Conservation (phyloP, 1,284 basidiomycete genomes). For the Microstroma glucosiphilum region DNA sequence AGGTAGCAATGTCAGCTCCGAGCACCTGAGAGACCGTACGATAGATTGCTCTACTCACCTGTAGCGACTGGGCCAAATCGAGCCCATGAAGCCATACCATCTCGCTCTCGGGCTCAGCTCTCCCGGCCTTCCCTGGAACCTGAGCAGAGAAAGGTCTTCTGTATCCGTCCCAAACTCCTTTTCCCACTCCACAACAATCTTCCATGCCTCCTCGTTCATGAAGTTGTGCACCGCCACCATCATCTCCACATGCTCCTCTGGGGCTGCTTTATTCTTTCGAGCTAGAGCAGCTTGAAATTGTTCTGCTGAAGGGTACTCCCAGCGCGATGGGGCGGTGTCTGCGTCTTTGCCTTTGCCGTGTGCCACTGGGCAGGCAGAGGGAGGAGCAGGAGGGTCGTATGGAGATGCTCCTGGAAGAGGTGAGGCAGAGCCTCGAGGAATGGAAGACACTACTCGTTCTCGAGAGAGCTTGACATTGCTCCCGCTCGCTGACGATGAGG, state of each 20-base stretch:
- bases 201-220: conserved; percentile 92
- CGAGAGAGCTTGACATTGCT: conserved; percentile 64
- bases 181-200: conserved; percentile 93
- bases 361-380: conserved; percentile 21
- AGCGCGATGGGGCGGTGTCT: conserved; percentile 53
- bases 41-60: background rate
- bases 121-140: conserved; percentile 84
- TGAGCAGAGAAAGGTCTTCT: conserved; percentile 61
- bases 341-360: conserved; percentile 44
- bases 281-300: conserved; percentile 98
- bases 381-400: conserved; percentile 34
- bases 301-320: conserved; percentile 98
- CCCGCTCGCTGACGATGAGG: conserved; percentile 59
- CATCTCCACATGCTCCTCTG: conserved; percentile 88
- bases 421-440: conserved; percentile 64
- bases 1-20: conserved; percentile 18
- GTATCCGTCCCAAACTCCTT: conserved; percentile 38
- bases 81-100: conserved; percentile 74
- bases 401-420: conserved; percentile 38
- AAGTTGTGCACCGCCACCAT: conserved; percentile 99
- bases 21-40: conserved; percentile 71
- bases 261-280: conserved; percentile 95
- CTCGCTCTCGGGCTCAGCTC: conserved; percentile 74
- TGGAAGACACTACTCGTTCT: conserved; percentile 71
- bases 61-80: conserved; percentile 73